These are phyloP conservation scores for Kwoniella newhampshirensis DNA, from an alignment of 768 basidiomycete species.

Conservation along the genomic window DNA sequence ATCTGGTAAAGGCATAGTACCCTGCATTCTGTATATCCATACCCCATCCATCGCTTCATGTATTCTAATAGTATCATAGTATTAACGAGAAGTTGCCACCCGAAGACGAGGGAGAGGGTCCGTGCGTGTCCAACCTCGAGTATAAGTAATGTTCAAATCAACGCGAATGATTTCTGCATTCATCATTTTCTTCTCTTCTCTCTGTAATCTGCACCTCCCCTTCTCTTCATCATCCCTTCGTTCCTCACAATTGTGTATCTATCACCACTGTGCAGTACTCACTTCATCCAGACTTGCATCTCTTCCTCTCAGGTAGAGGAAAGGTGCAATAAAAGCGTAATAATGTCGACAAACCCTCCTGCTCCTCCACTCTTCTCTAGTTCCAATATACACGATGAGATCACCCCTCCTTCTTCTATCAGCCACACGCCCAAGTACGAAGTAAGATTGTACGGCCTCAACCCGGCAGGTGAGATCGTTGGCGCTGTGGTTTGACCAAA, in stretches of 20 bases:
- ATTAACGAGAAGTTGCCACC: not conserved
- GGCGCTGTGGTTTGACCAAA: not conserved
- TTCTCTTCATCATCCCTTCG: constrained; percentile 1
- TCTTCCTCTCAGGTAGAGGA: too few species aligned
- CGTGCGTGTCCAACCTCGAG: not conserved
- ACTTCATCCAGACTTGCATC: not conserved
- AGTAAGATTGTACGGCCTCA: constrained; percentile 16
- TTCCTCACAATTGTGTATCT: not conserved
- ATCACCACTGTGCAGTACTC: not conserved
- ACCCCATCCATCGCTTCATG: too few species aligned
- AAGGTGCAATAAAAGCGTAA: too few species aligned
- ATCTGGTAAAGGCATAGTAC: not conserved
- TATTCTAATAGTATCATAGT: too few species aligned
- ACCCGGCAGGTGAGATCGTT: constrained; percentile 12
- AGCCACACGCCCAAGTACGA: constrained; percentile 5
- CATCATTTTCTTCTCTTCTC: constrained; percentile 4
- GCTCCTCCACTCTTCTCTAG: constrained; percentile 1
- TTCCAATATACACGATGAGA: not conserved
- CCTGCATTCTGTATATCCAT: constrained; percentile 2
- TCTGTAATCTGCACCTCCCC: too few species aligned
- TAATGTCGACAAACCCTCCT: not conserved
- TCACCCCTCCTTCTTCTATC: not conserved
- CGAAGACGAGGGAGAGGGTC: constrained; percentile 7
- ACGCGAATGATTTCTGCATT: constrained; percentile 21
- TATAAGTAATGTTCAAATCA: not conserved